These are phyloP conservation scores for Fonsecaea multimorphosa DNA, from an alignment of 2,329 filamentous ascomycete species.

Conservation along the genomic window DNA sequence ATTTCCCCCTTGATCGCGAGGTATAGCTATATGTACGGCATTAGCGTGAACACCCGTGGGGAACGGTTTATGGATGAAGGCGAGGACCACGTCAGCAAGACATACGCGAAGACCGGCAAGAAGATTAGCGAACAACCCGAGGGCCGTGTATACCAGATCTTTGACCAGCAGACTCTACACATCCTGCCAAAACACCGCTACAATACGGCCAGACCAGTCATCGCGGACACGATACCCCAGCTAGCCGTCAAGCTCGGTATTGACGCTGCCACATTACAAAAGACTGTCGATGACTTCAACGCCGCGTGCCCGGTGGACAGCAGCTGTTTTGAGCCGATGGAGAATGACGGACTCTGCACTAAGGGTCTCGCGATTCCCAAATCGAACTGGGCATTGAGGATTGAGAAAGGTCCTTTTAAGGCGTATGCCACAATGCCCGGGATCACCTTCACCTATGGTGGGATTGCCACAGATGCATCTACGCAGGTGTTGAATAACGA, in stretches of 20 bases:
- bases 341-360: constrained; percentile 66
- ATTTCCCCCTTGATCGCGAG: constrained; percentile 71
- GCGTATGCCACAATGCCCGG: constrained; percentile 69
- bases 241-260: constrained; percentile 59
- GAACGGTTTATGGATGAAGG: constrained; percentile 71
- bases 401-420: constrained; percentile 63
- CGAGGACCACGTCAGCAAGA: constrained; percentile 67
- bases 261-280: constrained; percentile 50
- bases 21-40: constrained; percentile 68
- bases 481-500: constrained; percentile 39
- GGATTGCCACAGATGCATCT: constrained; percentile 39
- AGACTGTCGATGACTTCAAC: constrained; percentile 18
- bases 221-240: constrained; percentile 59
- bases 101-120: constrained; percentile 68
- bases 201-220: constrained; percentile 62
- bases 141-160: constrained; percentile 67
- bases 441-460: constrained; percentile 70
- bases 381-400: constrained; percentile 68
- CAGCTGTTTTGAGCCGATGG: constrained; percentile 61
- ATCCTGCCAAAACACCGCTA: constrained; percentile 64
- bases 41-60: constrained; percentile 67
- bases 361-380: constrained; percentile 59
- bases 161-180: constrained; percentile 60
- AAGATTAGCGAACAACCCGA: constrained; percentile 67
- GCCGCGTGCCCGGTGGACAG: constrained; percentile 44